Evolutionary conservation across 805 yeast genomes (phyloP).

Genomic region (Blastobotrys robertii): DNA sequence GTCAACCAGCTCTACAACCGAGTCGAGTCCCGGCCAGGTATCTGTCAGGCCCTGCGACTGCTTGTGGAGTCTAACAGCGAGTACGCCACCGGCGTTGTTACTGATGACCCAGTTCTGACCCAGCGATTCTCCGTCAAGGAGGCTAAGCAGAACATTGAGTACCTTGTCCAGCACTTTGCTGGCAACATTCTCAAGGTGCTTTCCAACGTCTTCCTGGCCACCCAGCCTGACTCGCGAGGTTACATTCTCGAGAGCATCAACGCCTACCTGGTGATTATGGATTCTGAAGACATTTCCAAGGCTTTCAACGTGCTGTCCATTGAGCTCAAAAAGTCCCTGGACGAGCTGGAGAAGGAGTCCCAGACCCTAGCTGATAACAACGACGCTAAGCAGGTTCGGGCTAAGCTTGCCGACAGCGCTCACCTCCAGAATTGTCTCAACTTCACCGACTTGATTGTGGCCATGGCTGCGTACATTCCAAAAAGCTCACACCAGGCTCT

Average conservation of each 20-base stretch:
- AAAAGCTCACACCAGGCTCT: constrained; percentile 58
- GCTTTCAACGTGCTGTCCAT: constrained; percentile 70
- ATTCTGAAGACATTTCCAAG: constrained; percentile 52
- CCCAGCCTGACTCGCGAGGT: constrained; percentile 73
- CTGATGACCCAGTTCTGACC: constrained; percentile 47
- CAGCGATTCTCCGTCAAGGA: constrained; percentile 49
- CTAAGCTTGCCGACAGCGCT: constrained; percentile 34
- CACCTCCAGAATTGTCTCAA: constrained; percentile 47
- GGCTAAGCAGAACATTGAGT: constrained; percentile 50
- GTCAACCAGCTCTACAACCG: constrained; percentile 66
- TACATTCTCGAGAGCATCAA: constrained; percentile 82
- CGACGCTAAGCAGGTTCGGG: constrained; percentile 25
- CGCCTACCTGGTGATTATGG: constrained; percentile 61
- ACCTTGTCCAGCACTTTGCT: constrained; percentile 44
- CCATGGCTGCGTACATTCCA: constrained; percentile 80
- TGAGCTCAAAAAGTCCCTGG: constrained; percentile 40
- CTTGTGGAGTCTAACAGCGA: constrained; percentile 65
- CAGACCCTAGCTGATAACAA: constrained; percentile 26
- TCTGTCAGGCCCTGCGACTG: constrained; percentile 72
- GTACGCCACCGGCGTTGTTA: constrained; percentile 51
- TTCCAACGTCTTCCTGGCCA: constrained; percentile 88
- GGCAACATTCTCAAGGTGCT: constrained; percentile 75
- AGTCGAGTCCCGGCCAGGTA: constrained; percentile 64
- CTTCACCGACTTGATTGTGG: constrained; percentile 83
- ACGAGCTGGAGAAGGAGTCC: constrained; percentile 35